Conservation (phyloP, 2,329 filamentous ascomycete genomes). For the Neonectria ditissima region DNA sequence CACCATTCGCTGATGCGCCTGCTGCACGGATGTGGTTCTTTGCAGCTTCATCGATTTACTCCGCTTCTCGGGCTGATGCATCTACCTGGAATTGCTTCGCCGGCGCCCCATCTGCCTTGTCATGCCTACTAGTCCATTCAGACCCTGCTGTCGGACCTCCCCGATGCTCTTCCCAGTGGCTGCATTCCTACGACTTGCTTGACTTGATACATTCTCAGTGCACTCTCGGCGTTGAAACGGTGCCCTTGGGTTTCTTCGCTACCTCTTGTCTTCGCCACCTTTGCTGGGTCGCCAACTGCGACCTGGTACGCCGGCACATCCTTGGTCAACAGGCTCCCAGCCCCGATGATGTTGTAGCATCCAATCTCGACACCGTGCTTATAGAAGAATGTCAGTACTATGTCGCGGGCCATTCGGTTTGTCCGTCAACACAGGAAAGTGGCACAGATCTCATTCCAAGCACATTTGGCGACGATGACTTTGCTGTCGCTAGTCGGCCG, state of each 20-base stretch:
- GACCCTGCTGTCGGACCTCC: conserved; percentile 12
- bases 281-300: conserved; percentile 10
- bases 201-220: neutral
- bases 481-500: conserved; percentile 4
- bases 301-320: conserved; percentile 4
- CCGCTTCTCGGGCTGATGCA: neutral
- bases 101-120: neutral
- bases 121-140: neutral
- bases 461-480: conserved; percentile 14
- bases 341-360: conserved; percentile 6
- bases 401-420: too few species aligned
- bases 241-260: neutral
- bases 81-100: neutral
- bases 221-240: conserved; percentile 1
- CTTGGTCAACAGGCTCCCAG: conserved; percentile 13
- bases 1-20: neutral
- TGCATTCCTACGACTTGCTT: neutral
- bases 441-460: conserved; percentile 9
- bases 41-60: conserved; percentile 3
- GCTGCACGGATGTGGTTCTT: neutral
- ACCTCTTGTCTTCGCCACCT: neutral
- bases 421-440: conserved; percentile 11
- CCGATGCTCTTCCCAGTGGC: conserved; percentile 7
- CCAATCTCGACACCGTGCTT: conserved; percentile 17
- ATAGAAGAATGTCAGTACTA: neutral